Conservation (phyloP, 257 asterid species). For the Solanum bulbocastanum region DNA sequence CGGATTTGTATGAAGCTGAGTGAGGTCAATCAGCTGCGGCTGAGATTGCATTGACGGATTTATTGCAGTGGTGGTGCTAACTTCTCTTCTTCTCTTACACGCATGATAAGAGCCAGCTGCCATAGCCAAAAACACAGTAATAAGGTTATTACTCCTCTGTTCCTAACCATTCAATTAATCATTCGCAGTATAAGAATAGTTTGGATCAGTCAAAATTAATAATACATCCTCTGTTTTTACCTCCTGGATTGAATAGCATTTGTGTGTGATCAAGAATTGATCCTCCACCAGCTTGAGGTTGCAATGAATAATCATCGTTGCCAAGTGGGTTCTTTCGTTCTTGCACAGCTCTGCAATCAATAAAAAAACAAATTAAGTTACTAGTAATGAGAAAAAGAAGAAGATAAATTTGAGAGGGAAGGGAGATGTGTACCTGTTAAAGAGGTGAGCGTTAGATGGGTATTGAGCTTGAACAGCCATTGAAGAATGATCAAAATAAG, state of each 20-base stretch:
- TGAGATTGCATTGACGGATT: slow-evolving; percentile 10
- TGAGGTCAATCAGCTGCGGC: slow-evolving; percentile 18
- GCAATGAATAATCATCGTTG: slow-evolving; percentile 10
- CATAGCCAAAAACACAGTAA: not conserved
- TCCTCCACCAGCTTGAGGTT: slow-evolving; percentile 11
- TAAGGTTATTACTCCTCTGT: not conserved
- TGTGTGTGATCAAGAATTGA: slow-evolving; percentile 23
- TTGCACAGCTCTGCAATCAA: slow-evolving; percentile 17
- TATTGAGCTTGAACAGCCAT: slow-evolving; percentile 55
- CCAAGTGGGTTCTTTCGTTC: slow-evolving; percentile 18
- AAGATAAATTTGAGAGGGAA: not conserved
- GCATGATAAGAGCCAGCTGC: slow-evolving; percentile 15
- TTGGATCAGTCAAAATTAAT: not conserved
- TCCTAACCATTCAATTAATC: not conserved
- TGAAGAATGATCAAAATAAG: not conserved
- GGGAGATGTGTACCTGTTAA: slow-evolving; percentile 19
- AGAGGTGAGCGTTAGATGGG: slow-evolving; percentile 28
- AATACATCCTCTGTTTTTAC: not conserved
- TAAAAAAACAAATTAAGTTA: not conserved
- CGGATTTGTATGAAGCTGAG: slow-evolving; percentile 12
- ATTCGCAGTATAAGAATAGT: not conserved
- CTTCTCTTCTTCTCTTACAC: slow-evolving; percentile 28
- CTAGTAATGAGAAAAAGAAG: not conserved
- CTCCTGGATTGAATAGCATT: slow-evolving; percentile 23
- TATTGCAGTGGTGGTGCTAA: not conserved